These are phyloP conservation scores for Aspergillus tamarii DNA, from an alignment of 2,329 filamentous ascomycete species.

Conservation along the genomic window DNA sequence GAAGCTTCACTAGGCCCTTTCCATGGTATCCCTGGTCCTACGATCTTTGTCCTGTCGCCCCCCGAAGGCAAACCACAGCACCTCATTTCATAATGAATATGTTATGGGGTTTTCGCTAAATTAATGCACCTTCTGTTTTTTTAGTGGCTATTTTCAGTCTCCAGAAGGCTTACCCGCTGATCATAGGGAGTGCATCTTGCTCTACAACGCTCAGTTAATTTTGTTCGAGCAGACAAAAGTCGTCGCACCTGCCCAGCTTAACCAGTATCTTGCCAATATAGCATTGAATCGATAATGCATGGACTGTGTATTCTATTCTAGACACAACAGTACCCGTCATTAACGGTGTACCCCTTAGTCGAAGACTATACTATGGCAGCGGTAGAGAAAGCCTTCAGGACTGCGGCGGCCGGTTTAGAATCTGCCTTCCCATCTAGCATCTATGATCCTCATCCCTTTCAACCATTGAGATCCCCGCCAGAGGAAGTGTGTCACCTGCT, in stretches of 20 bases:
- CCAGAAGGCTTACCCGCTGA: not conserved
- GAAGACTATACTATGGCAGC: not conserved
- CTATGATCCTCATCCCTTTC: not conserved
- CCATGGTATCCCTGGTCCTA: not conserved
- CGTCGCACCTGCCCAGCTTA: not conserved
- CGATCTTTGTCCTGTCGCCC: not conserved
- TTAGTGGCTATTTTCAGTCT: not conserved
- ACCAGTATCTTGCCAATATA: not conserved
- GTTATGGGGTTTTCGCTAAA: not conserved
- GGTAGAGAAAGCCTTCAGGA: conserved; percentile 1
- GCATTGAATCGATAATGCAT: not conserved
- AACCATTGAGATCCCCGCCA: not conserved
- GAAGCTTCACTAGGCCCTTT: not conserved
- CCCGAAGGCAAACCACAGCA: not conserved
- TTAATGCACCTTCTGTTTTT: not conserved
- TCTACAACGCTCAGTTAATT: not conserved
- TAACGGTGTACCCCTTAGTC: not conserved
- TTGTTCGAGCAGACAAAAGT: not conserved
- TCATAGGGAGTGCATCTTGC: not conserved
- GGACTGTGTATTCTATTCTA: not conserved
- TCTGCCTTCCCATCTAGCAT: not conserved
- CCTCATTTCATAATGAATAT: not conserved
- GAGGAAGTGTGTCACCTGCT: not conserved
- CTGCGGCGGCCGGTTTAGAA: not conserved
- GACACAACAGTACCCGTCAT: not conserved